Conservation (phyloP, 2,329 filamentous ascomycete genomes). For the Curvularia lunata region DNA sequence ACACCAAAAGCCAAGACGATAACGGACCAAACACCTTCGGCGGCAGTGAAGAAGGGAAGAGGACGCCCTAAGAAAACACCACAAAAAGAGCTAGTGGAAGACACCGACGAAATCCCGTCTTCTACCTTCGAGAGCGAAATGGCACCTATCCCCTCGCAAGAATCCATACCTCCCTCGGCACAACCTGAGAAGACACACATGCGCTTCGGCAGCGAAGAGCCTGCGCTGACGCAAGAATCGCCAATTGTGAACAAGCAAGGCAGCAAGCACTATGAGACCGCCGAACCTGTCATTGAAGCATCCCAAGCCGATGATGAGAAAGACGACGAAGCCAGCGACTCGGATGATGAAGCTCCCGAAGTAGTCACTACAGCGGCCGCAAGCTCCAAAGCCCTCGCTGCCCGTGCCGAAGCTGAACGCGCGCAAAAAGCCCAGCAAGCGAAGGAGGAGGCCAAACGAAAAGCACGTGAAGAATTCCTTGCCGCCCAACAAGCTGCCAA, state of each 20-base stretch:
- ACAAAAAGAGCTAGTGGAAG: constrained; percentile 14
- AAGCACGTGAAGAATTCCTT: constrained; percentile 42
- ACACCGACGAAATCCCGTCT: constrained; percentile 35
- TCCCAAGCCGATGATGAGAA: constrained; percentile 19
- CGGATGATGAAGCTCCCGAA: constrained; percentile 50
- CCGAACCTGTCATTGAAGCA: constrained; percentile 6
- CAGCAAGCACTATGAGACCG: constrained; percentile 23
- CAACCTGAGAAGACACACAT: constrained; percentile 33
- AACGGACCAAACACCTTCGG: constrained; percentile 23
- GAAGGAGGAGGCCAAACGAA: constrained; percentile 34
- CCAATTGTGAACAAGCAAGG: constrained; percentile 19
- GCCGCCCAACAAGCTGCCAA: constrained; percentile 44
- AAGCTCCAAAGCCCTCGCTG: constrained; percentile 34
- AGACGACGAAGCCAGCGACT: constrained; percentile 41
- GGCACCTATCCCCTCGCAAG: constrained; percentile 25
- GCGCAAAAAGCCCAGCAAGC: constrained; percentile 39
- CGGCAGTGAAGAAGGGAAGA: constrained; percentile 25
- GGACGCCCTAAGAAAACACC: constrained; percentile 24
- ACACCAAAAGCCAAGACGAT: constrained; percentile 28
- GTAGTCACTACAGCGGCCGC: constrained; percentile 44
- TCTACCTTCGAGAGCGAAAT: constrained; percentile 38
- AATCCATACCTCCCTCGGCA: constrained; percentile 16
- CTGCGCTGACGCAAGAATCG: constrained; percentile 11
- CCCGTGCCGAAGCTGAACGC: constrained; percentile 39
- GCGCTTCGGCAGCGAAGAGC: constrained; percentile 48